Percentiles rank a stretch among this genome's conserved stretches.
Conservation (phyloP, 768 basidiomycete species). For the Phlebiopsis gigantea region DNA sequence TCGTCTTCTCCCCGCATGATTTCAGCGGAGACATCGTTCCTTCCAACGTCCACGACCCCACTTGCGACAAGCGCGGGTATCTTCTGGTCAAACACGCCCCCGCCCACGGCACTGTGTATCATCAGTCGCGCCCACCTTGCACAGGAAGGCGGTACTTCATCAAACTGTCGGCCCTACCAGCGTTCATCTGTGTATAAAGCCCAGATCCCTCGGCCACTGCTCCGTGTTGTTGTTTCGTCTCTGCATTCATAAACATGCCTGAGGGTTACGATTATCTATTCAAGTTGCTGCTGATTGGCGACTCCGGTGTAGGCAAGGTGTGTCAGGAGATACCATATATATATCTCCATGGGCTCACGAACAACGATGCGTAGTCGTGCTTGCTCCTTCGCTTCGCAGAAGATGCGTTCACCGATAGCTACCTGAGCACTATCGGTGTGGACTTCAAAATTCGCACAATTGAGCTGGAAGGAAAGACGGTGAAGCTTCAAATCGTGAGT, state of each 20-base stretch:
- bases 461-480: slow-evolving; percentile 96
- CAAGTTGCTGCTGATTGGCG: slow-evolving; percentile 91
- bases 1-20: neutral
- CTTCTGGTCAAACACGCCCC: neutral
- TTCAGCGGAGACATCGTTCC: neutral
- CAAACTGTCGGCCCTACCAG: neutral
- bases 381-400: slow-evolving; percentile 89
- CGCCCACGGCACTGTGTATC: neutral
- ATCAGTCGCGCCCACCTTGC: neutral
- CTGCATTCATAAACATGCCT: slow-evolving; percentile 26
- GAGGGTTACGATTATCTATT: slow-evolving; percentile 95
- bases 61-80: no score
- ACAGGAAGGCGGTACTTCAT: slow-evolving; percentile 14
- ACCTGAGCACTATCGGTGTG: slow-evolving; percentile 96
- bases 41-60: neutral
- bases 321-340: slow-evolving; percentile 15
- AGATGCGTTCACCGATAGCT: slow-evolving; percentile 96
- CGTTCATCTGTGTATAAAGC: slow-evolving; percentile 4
- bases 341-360: neutral
- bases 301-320: slow-evolving; percentile 94
- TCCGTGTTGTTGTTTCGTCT: slow-evolving; percentile 25
- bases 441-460: slow-evolving; percentile 99
- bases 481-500: slow-evolving; percentile 97
- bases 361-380: slow-evolving; percentile 59
- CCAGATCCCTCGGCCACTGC: neutral